Conservation (phyloP, 768 basidiomycete species). For the Ephemerocybe angulata region DNA sequence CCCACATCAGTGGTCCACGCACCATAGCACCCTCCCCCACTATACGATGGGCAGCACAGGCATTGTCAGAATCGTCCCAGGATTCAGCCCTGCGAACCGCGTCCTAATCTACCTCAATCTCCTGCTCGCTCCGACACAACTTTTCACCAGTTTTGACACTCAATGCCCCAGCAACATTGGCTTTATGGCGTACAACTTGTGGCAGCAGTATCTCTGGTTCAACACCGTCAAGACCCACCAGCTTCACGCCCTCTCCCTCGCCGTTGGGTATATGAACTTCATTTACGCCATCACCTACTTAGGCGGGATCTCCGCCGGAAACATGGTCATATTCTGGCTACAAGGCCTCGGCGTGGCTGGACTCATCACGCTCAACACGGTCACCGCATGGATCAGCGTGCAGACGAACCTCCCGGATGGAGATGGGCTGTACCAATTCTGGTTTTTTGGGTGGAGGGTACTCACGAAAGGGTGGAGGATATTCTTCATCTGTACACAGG, state of each 20-base stretch:
- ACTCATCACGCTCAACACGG: constrained; percentile 11
- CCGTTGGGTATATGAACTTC: constrained; percentile 7
- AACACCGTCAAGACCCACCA: constrained; percentile 1
- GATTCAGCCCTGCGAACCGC: constrained; percentile 14
- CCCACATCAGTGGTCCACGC: no score
- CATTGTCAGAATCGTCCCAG: background rate
- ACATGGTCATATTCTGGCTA: constrained; percentile 2
- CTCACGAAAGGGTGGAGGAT: constrained; percentile 10
- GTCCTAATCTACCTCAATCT: constrained; percentile 13
- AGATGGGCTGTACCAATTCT: constrained; percentile 12
- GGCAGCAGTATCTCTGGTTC: constrained; percentile 13
- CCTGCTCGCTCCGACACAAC: constrained; percentile 13
- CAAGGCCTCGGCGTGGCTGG: constrained; percentile 9
- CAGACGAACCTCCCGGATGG: constrained; percentile 11
- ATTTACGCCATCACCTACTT: constrained; percentile 13
- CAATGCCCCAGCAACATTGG: constrained; percentile 13
- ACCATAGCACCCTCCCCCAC: no score
- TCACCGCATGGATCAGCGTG: constrained; percentile 11
- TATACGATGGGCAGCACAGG: background rate
- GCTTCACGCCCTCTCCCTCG: constrained; percentile 12
- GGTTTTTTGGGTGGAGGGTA: constrained; percentile 14
- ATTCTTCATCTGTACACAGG: constrained; percentile 9
- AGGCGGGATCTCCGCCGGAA: constrained; percentile 12
- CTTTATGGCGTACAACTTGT: constrained; percentile 15
- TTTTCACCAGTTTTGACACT: constrained; percentile 7